Evolutionary conservation across 75 land plant genomes (phyloP).

Genomic region (Selaginella tamariscina): DNA sequence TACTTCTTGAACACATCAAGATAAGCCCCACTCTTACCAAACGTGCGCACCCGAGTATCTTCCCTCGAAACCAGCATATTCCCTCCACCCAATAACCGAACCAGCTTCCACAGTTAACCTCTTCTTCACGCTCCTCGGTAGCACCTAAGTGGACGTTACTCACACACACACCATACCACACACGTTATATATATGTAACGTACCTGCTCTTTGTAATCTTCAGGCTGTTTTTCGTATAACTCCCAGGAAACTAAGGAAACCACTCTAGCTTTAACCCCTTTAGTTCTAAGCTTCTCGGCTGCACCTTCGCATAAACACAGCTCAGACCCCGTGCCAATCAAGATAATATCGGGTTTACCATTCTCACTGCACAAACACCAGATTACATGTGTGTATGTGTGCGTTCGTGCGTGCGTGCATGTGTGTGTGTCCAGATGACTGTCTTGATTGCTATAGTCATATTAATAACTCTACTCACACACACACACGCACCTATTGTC

Average conservation of each 20-base stretch:
- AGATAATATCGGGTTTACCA: slow-evolving; percentile 56
- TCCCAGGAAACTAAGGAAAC: slow-evolving; percentile 83
- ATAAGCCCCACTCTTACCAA: slow-evolving; percentile 79
- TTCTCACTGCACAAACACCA: slow-evolving; percentile 31
- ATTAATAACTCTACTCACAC: too few relatives aligned
- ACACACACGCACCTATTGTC: too few relatives aligned
- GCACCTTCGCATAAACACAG: slow-evolving; percentile 59
- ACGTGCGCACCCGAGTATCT: slow-evolving; percentile 44
- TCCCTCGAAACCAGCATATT: slow-evolving; percentile 58
- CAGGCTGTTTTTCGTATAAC: slow-evolving; percentile 52
- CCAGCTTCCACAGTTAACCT: slow-evolving; percentile 78
- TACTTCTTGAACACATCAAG: slow-evolving; percentile 55
- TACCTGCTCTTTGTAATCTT: slow-evolving; percentile 46
- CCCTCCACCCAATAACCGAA: slow-evolving; percentile 68
- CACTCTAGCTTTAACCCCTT: slow-evolving; percentile 56
- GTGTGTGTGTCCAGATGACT: too few relatives aligned
- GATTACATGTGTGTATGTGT: too few relatives aligned
- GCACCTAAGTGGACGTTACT: too few relatives aligned
- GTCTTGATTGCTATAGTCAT: too few relatives aligned
- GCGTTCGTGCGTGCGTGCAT: too few relatives aligned
- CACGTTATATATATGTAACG: too few relatives aligned
- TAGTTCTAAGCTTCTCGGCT: slow-evolving; percentile 47
- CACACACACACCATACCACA: too few relatives aligned
- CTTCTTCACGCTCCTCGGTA: slow-evolving; percentile 45
- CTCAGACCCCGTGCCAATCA: slow-evolving; percentile 75